A percentile compares a stretch with the other conserved stretches of the same genome.
These are phyloP conservation scores for Sphaerulina vaccinii DNA, from an alignment of 2,329 filamentous ascomycete species.

Conservation along the genomic window DNA sequence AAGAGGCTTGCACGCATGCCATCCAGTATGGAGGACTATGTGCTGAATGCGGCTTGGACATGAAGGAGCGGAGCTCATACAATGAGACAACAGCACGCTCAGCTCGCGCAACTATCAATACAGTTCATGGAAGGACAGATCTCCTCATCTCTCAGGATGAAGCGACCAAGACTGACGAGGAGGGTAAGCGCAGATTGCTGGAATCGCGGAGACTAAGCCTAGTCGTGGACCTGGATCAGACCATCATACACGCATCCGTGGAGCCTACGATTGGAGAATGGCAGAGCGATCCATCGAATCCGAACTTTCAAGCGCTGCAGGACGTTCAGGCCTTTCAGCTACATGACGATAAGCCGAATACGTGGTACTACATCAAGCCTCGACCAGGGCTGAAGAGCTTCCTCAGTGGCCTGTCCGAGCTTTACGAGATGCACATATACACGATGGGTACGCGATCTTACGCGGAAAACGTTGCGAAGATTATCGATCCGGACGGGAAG, in stretches of 20 bases:
- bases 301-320: conserved; percentile 87
- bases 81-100: conserved; percentile 76
- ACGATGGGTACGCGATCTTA: conserved; percentile 99
- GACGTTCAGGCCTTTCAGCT: conserved; percentile 88
- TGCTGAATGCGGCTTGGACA: conserved; percentile 89
- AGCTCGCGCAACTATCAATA: conserved; percentile 86
- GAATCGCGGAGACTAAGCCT: conserved; percentile 81
- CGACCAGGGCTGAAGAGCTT: conserved; percentile 83
- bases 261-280: conserved; percentile 95
- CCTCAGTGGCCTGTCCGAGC: conserved; percentile 69
- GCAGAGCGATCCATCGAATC: conserved; percentile 83
- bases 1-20: conserved; percentile 88
- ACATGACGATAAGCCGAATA: conserved; percentile 78
- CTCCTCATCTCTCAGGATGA: conserved; percentile 82
- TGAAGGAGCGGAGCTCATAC: conserved; percentile 79
- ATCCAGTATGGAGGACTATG: conserved; percentile 90
- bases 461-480: conserved; percentile 83
- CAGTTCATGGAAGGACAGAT: conserved; percentile 86
- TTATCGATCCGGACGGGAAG: conserved; percentile 85
- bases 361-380: conserved; percentile 98
- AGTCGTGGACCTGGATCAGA: conserved; percentile 96
- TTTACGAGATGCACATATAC: conserved; percentile 97
- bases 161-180: conserved; percentile 77
- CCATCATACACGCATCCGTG: conserved; percentile 96
- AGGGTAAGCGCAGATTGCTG: conserved; percentile 79